Base-by-base conservation (phyloP, 306 rosid genomes). In the Canavalia ensiformis region DNA sequence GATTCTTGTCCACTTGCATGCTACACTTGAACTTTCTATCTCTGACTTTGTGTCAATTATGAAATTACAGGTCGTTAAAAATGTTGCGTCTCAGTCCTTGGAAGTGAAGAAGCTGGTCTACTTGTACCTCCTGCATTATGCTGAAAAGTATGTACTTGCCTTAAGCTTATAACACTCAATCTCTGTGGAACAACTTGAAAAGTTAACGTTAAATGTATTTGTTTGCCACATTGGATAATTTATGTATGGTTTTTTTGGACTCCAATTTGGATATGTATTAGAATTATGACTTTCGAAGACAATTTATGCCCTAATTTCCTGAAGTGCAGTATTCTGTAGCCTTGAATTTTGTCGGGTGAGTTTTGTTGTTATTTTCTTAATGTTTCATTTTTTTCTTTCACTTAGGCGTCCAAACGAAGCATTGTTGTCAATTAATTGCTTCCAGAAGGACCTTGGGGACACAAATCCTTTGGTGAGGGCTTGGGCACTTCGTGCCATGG, bases 91-190 rank as follows among this genome's bases (percentile, higher is more conserved):
- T 12, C 97, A 88, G 70, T 88, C 98, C 0, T 81, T 89, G 91
- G 97, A 96, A 81, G 94, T 95, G 80, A 95, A 95, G 92, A 96
- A 96, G 94, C 94, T 96, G 11, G 99, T 84, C 42, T 96, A 93
- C 89, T 83, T 96, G 89, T 96, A 93, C 88, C 95, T 96, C 76
- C 80, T 92, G 83, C 99, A 96, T 83, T 96, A 96, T 78, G 99
- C 99, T 73, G 97, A 96, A 80, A 92, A 89, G 99, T 96, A 96
- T 68, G 98, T 76, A 41, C 29, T 30, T 33, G 69, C 42, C 34
- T 68, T 31, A 41, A 50, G 68, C 82, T 30, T 31, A 34, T 37
- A 72, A 29, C 7, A 30, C 62, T 31, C 50, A 18, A 45, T 52
- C 47, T 70, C 6, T 75, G 31, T 50, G 2, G 12, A 31, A 33